Evolutionary conservation across 2,329 filamentous ascomycete species (phyloP).

Genomic region (Paracamarosporium sp.): DNA sequence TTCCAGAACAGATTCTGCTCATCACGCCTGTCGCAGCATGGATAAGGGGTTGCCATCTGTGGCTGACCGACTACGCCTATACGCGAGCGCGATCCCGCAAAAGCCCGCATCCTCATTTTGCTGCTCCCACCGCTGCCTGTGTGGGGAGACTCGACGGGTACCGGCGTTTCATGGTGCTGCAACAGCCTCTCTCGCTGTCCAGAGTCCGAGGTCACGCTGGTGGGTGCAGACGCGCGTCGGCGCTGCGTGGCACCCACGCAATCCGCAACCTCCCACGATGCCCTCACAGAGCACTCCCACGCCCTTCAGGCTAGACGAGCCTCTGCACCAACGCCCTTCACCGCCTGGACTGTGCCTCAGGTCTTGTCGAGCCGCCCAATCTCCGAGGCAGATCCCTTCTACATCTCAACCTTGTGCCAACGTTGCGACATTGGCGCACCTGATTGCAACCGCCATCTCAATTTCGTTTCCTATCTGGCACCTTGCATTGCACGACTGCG

Average conservation of each 20-base stretch:
- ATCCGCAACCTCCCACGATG: neutral
- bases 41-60: constrained; percentile 24
- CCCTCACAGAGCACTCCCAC: too few relatives aligned
- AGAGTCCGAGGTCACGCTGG: constrained; percentile 18
- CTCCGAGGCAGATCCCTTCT: constrained; percentile 4
- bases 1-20: constrained; percentile 31
- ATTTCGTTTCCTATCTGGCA: neutral
- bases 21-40: constrained; percentile 28
- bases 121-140: constrained; percentile 4
- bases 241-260: constrained; percentile 28
- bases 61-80: too few relatives aligned
- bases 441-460: neutral
- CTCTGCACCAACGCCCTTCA: too few relatives aligned
- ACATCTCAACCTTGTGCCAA: neutral
- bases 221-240: constrained; percentile 34
- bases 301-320: constrained; percentile 10
- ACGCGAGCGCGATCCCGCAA: constrained; percentile 1
- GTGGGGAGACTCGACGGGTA: constrained; percentile 6
- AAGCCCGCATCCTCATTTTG: constrained; percentile 8
- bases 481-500: neutral
- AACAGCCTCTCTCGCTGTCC: constrained; percentile 11
- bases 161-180: constrained; percentile 12
- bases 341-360: constrained; percentile 1
- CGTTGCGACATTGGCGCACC: neutral
- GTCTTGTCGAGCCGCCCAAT: constrained; percentile 1